Conservation (phyloP, 2,329 filamentous ascomycete species). For the Colletotrichum tanaceti region DNA sequence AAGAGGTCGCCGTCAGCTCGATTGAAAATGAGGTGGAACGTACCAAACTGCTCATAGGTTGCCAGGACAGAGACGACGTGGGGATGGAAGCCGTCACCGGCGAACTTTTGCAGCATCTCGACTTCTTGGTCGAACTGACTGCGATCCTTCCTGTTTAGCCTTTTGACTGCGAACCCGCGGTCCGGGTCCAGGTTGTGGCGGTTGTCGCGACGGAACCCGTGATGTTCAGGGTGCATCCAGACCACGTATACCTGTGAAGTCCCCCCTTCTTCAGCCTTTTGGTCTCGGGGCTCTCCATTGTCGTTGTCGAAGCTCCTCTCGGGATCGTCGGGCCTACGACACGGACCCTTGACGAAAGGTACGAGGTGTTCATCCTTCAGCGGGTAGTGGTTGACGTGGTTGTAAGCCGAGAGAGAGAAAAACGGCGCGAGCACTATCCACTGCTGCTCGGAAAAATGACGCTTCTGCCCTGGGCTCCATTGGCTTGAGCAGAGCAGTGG, state of each 20-base stretch:
- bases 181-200: neutral
- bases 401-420: neutral
- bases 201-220: neutral
- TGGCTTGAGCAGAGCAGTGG: too few species aligned
- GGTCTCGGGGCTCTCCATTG: too few species aligned
- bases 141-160: neutral
- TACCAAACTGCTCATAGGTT: neutral
- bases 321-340: too few species aligned
- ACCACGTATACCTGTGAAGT: neutral
- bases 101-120: slow-evolving; percentile 4
- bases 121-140: neutral
- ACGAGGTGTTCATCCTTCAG: neutral
- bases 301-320: too few species aligned
- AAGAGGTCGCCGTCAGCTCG: slow-evolving; percentile 1
- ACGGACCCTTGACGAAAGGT: neutral
- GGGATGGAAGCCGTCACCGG: neutral
- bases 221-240: neutral
- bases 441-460: neutral
- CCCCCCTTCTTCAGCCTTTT: too few species aligned
- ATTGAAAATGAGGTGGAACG: slow-evolving; percentile 2
- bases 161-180: neutral
- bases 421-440: neutral
- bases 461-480: too few species aligned
- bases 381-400: neutral
- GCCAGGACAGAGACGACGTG: slow-evolving; percentile 1